Base-by-base conservation (phyloP, 495 filamentous ascomycete genomes). In the Amphirosellinia nigrospora region DNA sequence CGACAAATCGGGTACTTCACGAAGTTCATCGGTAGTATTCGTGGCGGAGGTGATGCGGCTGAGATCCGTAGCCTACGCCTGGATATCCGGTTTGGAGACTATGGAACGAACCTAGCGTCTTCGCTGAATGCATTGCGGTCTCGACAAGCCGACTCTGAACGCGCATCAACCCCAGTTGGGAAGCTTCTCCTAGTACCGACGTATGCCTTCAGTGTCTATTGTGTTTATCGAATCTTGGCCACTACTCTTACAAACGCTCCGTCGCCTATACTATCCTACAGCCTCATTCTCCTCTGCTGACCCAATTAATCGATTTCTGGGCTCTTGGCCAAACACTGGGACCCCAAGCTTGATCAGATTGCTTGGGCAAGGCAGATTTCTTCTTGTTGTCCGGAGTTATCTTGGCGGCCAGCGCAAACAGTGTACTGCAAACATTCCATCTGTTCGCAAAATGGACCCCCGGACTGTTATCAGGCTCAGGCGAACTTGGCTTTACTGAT, bases 301-400 rank as follows among this genome's bases (percentile, higher is more conserved):
- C 76, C 92, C 92, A 19, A 90, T 94, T 70, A 93, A 89, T 81
- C 90, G 90, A 72, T 83, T 94, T 70, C 85, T 94, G 89, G 89
- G n/a, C 84, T 93, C 30, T 74, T 94, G 15, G 90, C 91, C 15
- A 87, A 88, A 64, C 88, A 92, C 79, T 91, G 89, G 87, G 89
- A 92, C 70, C 89, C 89, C 15, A 86, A 88, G 64, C 83, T 93
- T 43, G 90, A 93, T 77, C 83, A 85, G 69, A 77, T 88, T 34
- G 89, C 92, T 34, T 94, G 92, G 91, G 88, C 89, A 21, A 86
- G 89, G 30, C 90, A 91, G 77, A 93, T 95, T 90, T 89, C 55
- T 94, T 95, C 80, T 79, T 92, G 15, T 83, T 96, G 34, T 91
- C 89, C 11, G 92, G 91, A 41, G 86, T 93, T 46, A 94, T 94